Base-by-base conservation (phyloP, 768 basidiomycete genomes). In the Dentipellis sp. region DNA sequence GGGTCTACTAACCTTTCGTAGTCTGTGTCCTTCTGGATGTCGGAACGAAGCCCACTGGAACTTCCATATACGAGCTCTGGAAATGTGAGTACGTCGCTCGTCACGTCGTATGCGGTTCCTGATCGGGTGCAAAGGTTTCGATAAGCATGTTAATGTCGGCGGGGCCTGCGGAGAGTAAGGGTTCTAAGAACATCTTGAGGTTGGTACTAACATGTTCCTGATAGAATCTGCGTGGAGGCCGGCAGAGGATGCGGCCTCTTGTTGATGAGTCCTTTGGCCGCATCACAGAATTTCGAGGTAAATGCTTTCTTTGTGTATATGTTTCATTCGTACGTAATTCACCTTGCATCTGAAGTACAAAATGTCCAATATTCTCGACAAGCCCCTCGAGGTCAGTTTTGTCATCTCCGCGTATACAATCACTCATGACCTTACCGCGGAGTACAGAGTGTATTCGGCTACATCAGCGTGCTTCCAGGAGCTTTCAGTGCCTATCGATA, bases 41-140 rank as follows among this genome's bases (percentile, higher is more conserved):
- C 46, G 94, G 94, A 36, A 97, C 94, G 35, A 94, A 94, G 67
- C 94, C 94, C 2, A 94, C 91, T 10, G 83, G 90, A 19, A 95
- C 92, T 23, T 92, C 91, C 6, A 92, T 97, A 60, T 97, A 97
- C 66, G 90, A 97, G 60, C 83, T 97, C 34, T 97, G 94, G 94
- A 97, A 97, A 79, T 91, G 89, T 70, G 23, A 58, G 73, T 59
- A 5, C 17, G 9, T 8, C 36, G 16, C 36, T 10, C 1, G 11
- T 12, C 9, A 8, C 4, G 6, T 37, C 22, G 19, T 8, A 54
- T 47, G 12, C 22, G 51, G 64, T 29, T 14, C 66, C 50, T 54
- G 36, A 23, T 54, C 51, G 34, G 10, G 34, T 45, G n/a, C 47
- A 14, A 49, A 73, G 76, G 77, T 65, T 93, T 93, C 63, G 91